Evolutionary conservation across 73 alveolate genomes (phyloP), one percentile per base, ranked within the genome.

Genomic region (Loxodes magnus): DNA sequence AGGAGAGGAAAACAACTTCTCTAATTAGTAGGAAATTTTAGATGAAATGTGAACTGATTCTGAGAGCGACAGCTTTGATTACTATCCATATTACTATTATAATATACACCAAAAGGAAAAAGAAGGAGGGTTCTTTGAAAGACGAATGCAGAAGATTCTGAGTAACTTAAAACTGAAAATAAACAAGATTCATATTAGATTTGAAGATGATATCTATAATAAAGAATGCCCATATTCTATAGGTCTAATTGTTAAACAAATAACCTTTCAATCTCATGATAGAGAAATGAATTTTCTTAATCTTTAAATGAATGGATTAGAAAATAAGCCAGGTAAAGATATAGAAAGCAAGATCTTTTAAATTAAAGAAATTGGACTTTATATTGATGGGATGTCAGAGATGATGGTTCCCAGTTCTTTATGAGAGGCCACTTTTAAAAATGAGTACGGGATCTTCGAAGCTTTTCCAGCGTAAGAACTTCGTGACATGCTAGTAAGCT

Each of bases 401-500:
- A 24, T 46, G 19, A 20, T 46, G 2, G 27, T 46, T 25, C 59
- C 59, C 2, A 46, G 43, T 21, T 22, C 52, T 25, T 24, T 46
- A 46, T 46, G 39, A 23, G 59, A 46, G 2, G 50, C 59, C 14
- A 46, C 59, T 12, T 22, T 46, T 7, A 12, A 16, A 10, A 25
- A 37, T 1, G 14, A 46, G 27, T 25, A 25, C 51, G 59, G 59
- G 1, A 46, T 46, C n/a, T 46, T 46, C 27, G 59, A 46, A 2
- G 59, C 59, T 1, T 19, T 46, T 10, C 59, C 59, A 16, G 59
- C 59, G 7, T 46, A 16, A 10, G 59, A 46, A 16, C 43, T 46
- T 16, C 51, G 59, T 1, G 39, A 46, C 60, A 12, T 46, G 1
- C n/a, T n/a, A n/a, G n/a, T n/a, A n/a, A n/a, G n/a, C n/a, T n/a